Conservation (phyloP, 352 stramenopile species). For the Phytophthora rubi region DNA sequence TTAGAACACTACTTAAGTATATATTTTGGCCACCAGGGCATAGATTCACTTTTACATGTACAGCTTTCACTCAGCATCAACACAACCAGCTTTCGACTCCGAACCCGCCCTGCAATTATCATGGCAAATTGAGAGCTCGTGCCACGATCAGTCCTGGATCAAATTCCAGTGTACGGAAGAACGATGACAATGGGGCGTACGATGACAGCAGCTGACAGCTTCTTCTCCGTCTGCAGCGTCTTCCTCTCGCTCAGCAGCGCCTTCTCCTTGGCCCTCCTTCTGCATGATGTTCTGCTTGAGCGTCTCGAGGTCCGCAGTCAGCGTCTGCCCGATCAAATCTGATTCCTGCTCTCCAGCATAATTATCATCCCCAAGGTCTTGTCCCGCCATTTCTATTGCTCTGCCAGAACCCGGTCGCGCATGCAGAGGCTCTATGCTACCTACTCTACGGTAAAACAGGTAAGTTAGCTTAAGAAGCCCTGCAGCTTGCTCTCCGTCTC, state of each 20-base stretch:
- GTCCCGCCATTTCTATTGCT: constrained; percentile 53
- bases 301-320: constrained; percentile 59
- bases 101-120: too few species aligned
- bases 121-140: too few species aligned
- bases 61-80: background rate
- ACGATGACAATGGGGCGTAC: too few species aligned
- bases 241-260: constrained; percentile 53
- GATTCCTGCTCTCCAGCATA: constrained; percentile 57
- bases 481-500: constrained; percentile 60
- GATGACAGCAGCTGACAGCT: background rate
- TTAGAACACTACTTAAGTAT: too few species aligned
- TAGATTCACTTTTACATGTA: background rate
- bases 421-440: constrained; percentile 37
- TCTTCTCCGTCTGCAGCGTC: constrained; percentile 68
- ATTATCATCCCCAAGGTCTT: constrained; percentile 50
- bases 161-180: too few species aligned
- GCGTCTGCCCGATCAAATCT: constrained; percentile 42
- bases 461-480: constrained; percentile 79
- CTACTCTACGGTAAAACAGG: constrained; percentile 17
- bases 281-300: constrained; percentile 59
- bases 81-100: too few species aligned
- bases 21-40: too few species aligned
- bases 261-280: constrained; percentile 65
- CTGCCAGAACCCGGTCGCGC: constrained; percentile 51
- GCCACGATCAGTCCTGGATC: too few species aligned